Base-by-base conservation (phyloP, 192 early-diverging fungal species). In the Glomus cerebriforme region DNA sequence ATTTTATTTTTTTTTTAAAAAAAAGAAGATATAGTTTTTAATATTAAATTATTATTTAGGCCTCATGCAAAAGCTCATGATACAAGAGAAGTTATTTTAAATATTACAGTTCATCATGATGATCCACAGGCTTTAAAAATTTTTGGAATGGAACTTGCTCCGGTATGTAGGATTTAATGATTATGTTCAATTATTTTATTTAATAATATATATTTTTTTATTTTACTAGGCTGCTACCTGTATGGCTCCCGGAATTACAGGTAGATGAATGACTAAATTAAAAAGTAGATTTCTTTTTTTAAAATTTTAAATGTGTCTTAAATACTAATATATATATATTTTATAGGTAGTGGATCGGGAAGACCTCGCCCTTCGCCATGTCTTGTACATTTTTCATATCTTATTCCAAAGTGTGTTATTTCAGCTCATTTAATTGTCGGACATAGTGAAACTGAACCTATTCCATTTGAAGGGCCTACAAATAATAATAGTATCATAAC, bases 201-300 rank as follows among this genome's bases (percentile, higher is more conserved):
- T 49, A 13, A 64, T 39, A 5, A 62, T 13, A 34, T 22, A 8
- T 13, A 60, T 17, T n/a, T 49, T 7, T 47, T 59, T 64, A 43
- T 54, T 32, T 45, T 26, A 31, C 5, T 47, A 87, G 85, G 66
- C 86, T n/a, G 88, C 85, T 24, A 89, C 88, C 45, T 86, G 84
- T 66, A 89, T 89, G 88, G 86, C 85, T 3, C 88, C 88, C 1
- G 88, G 87, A 58, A 88, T 89, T 39, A 88, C 88, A 31, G 88
- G 79, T 80, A 63, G 31, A 32, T n/a, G 2, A 67, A 10, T 19
- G 29, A n/a, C n/a, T n/a, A n/a, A n/a, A n/a, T n/a, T n/a, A n/a
- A n/a, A n/a, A n/a, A n/a, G n/a, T n/a, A n/a, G n/a, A 15, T 65
- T 31, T 27, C 1, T 65, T 17, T 22, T 37, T 67, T 22, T 22